These are phyloP conservation scores for Sarocladium strictum DNA, from an alignment of 2,329 filamentous ascomycete species.

Conservation along the genomic window DNA sequence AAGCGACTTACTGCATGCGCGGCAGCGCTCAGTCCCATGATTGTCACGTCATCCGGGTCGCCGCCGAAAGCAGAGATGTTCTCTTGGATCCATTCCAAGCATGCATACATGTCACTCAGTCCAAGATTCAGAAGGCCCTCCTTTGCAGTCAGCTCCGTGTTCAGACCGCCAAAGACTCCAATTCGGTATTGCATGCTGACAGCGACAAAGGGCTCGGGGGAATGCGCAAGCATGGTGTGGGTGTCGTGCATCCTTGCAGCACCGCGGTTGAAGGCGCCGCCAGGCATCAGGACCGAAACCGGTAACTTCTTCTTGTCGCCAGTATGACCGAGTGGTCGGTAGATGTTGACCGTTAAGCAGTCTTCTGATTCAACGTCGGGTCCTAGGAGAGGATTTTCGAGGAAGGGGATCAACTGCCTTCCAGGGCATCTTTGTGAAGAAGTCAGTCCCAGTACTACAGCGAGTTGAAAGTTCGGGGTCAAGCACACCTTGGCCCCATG, in stretches of 20 bases:
- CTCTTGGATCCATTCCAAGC: slow-evolving; percentile 44
- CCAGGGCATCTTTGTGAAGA: slow-evolving; percentile 23
- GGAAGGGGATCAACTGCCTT: slow-evolving; percentile 23
- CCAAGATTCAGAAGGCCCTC: slow-evolving; percentile 50
- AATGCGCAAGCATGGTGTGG: slow-evolving; percentile 44
- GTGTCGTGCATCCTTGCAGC: slow-evolving; percentile 31
- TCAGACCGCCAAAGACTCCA: slow-evolving; percentile 53
- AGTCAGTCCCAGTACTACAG: background rate
- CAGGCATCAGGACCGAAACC: slow-evolving; percentile 21
- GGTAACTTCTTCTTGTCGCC: slow-evolving; percentile 18
- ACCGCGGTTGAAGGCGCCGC: slow-evolving; percentile 25
- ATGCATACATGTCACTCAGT: slow-evolving; percentile 40
- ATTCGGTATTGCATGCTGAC: slow-evolving; percentile 43
- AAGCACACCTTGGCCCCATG: slow-evolving; percentile 15
- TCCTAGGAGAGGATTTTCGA: slow-evolving; percentile 22
- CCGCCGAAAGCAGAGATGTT: slow-evolving; percentile 47
- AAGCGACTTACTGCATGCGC: slow-evolving; percentile 24
- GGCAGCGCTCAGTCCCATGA: slow-evolving; percentile 37
- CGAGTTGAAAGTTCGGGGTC: background rate
- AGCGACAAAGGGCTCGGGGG: slow-evolving; percentile 38
- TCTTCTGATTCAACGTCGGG: slow-evolving; percentile 25
- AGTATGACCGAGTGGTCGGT: slow-evolving; percentile 15
- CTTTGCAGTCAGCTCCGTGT: slow-evolving; percentile 41
- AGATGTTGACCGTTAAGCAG: slow-evolving; percentile 21
- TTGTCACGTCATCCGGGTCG: slow-evolving; percentile 38